Conservation (phyloP, 352 stramenopile genomes). For the Globisporangium irregulare region DNA sequence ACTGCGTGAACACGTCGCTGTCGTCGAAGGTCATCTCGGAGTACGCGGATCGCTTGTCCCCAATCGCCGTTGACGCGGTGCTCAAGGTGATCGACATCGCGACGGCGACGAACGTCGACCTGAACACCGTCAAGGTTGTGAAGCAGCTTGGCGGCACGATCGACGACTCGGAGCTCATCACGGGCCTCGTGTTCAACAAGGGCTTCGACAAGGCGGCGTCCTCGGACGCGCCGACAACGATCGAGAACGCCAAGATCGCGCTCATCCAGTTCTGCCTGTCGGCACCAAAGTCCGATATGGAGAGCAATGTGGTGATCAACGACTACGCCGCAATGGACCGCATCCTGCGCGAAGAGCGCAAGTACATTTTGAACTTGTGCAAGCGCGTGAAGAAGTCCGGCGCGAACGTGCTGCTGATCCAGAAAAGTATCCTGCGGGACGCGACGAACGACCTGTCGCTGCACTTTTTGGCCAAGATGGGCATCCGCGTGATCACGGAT, state of each 20-base stretch:
- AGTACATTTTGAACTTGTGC: slow-evolving; percentile 96
- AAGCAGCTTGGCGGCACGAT: slow-evolving; percentile 98
- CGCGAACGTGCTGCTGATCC: slow-evolving; percentile 99
- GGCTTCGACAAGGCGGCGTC: slow-evolving; percentile 83
- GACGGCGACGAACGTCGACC: slow-evolving; percentile 95
- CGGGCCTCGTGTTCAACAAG: slow-evolving; percentile 98
- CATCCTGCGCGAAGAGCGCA: slow-evolving; percentile 98
- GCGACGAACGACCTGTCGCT: slow-evolving; percentile 99
- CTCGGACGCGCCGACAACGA: slow-evolving; percentile 47
- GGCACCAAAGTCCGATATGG: slow-evolving; percentile 99
- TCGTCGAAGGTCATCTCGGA: slow-evolving; percentile 97
- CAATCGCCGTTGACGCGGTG: slow-evolving; percentile 98
- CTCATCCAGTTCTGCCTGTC: slow-evolving; percentile 99
- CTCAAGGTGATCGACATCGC: slow-evolving; percentile 94
- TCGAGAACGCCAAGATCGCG: slow-evolving; percentile 99
- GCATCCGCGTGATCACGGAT: slow-evolving; percentile 99
- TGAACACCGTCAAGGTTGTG: slow-evolving; percentile 98
- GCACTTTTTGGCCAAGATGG: slow-evolving; percentile 99
- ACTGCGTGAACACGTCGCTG: slow-evolving; percentile 98
- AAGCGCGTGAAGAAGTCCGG: slow-evolving; percentile 99
- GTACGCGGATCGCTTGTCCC: slow-evolving; percentile 96
- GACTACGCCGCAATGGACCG: slow-evolving; percentile 99
- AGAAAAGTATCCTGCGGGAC: slow-evolving; percentile 99
- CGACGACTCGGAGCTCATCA: slow-evolving; percentile 98
- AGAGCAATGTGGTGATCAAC: slow-evolving; percentile 99